Conservation (phyloP, 495 filamentous ascomycete genomes). For the Penicillium robsamsonii region DNA sequence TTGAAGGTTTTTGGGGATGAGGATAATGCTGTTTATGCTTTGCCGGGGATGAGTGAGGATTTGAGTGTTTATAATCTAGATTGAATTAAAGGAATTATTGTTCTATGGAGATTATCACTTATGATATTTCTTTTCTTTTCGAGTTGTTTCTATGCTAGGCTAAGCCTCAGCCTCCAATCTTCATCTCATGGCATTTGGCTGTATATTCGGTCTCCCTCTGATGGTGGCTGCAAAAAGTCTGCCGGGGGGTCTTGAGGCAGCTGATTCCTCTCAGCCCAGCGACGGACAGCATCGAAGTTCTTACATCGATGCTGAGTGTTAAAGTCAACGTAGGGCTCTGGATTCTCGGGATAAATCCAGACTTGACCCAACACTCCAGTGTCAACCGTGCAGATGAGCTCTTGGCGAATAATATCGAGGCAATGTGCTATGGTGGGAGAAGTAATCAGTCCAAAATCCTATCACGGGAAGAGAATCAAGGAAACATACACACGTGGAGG, state of each 20-base stretch:
- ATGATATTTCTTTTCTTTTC: neutral
- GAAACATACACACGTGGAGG: conserved; percentile 45
- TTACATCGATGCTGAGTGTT: conserved; percentile 54
- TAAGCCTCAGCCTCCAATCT: neutral
- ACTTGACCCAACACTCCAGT: conserved; percentile 53
- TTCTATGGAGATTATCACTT: neutral
- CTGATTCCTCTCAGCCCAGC: conserved; percentile 52
- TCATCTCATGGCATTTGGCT: conserved; percentile 34
- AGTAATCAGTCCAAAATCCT: neutral
- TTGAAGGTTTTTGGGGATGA: conserved; percentile 30
- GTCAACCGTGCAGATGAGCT: conserved; percentile 56
- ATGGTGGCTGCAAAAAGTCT: conserved; percentile 45
- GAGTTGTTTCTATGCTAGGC: too few relatives aligned
- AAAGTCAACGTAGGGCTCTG: conserved; percentile 53
- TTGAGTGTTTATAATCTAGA: conserved; percentile 25
- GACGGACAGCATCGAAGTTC: conserved; percentile 52
- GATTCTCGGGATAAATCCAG: conserved; percentile 45
- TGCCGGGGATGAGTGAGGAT: conserved; percentile 28
- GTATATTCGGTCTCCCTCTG: conserved; percentile 37
- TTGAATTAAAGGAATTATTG: neutral
- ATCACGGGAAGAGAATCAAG: too few relatives aligned
- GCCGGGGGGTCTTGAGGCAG: conserved; percentile 35
- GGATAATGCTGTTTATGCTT: conserved; percentile 28
- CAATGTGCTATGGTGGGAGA: conserved; percentile 44
- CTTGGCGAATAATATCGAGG: conserved; percentile 53